Evolutionary conservation across 441 rosid species (phyloP), one percentile per base, ranked within the genome.

Genomic region (Adansonia madagascariensis): DNA sequence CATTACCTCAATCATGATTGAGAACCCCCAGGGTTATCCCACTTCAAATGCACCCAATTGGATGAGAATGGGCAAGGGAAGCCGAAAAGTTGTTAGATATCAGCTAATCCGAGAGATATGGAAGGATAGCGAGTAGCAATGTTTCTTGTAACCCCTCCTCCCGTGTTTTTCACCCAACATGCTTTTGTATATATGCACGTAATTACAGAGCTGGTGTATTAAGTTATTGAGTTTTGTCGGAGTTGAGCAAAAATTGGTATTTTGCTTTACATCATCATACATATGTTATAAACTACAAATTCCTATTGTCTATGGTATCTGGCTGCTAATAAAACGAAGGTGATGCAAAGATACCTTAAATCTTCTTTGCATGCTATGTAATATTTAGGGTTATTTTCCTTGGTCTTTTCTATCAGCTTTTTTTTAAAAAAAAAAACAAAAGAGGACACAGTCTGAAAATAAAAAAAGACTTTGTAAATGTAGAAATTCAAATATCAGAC

Each of bases 81-180:
- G 87, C 80, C 87, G 86, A 66, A 89, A 86, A 75, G 87, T 79
- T 62, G 83, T 88, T 56, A 86, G 99, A 79, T 95, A 91, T 77
- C 90, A 90, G 70, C 97, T 95, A 61, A 91, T 94, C 41, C 87
- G 84, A 73, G 93, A 90, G 73, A 82, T 86, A 24, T 95, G 99
- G 98, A 88, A 77, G 67, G 85, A 81, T 69, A 83, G 81, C 18
- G 83, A 83, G 75, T 76, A 78, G 53, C 60, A 27, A 53, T 39
- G 14, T 47, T 57, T 9, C 14, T 14, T 68, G 15, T 12, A 27
- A 4, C 43, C 62, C 31, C 53, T 3, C 66, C 31, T 35, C 14
- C 20, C 4, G 35, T 10, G 2, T 50, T 4, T 41, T 18, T 20
- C 6, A 3, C 1, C 73, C 39, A 43, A 17, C 68, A 24, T 39